These are phyloP conservation scores for Reutealis trisperma DNA, from an alignment of 345 rosid species.

Conservation along the genomic window DNA sequence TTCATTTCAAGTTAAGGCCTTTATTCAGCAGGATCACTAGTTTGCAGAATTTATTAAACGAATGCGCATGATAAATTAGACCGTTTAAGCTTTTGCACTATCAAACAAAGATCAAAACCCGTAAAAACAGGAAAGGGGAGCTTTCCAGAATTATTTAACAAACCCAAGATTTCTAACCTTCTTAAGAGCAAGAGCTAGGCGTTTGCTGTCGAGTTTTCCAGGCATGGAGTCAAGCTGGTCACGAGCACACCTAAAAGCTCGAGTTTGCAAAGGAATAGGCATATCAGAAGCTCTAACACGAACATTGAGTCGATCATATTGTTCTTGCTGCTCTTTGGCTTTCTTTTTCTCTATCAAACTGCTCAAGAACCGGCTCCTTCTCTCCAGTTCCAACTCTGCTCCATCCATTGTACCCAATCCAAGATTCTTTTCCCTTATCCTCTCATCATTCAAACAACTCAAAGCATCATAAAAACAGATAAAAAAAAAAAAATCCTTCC, in stretches of 20 bases:
- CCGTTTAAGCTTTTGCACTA: not conserved
- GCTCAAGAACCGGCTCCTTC: conserved; percentile 84
- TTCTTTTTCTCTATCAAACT: conserved; percentile 92
- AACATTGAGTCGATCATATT: conserved; percentile 52
- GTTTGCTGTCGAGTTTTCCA: conserved; percentile 81
- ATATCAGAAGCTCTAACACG: conserved; percentile 88
- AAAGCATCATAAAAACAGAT: not conserved
- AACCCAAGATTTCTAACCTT: conserved; percentile 42
- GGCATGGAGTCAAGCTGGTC: conserved; percentile 74
- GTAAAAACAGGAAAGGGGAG: not conserved
- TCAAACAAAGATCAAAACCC: not conserved
- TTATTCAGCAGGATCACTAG: not conserved
- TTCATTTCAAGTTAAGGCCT: not conserved
- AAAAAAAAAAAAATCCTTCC: not conserved
- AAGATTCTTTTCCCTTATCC: not conserved
- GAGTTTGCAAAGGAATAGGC: conserved; percentile 65
- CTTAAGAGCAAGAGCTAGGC: conserved; percentile 88
- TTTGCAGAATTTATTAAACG: not conserved
- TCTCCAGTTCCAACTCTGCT: conserved; percentile 85
- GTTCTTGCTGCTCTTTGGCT: conserved; percentile 62
- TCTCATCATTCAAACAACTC: conserved; percentile 1
- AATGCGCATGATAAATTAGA: not conserved
- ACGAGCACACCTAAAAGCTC: conserved; percentile 77
- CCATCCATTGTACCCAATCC: conserved; percentile 51
- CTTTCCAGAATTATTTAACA: not conserved